phyloP scores from a whole-genome alignment of 108 stramenopile genomes.

The Craspedostauros australis region DNA sequence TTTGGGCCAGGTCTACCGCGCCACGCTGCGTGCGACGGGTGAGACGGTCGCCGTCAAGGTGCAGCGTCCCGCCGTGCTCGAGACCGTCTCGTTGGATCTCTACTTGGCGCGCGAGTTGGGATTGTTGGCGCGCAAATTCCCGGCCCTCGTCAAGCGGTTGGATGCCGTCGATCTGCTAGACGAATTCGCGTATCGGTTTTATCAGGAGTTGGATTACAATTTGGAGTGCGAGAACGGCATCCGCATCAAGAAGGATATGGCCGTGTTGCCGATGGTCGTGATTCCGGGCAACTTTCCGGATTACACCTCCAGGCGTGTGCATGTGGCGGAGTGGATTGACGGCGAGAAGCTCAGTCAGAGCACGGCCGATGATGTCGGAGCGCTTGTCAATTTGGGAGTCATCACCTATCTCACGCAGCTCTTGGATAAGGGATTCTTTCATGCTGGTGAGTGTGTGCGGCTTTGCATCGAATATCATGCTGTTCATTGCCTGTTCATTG shows the following conservation, averaged over 20 bases:
- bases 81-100: slow-evolving; percentile 89
- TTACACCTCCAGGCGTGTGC: slow-evolving; percentile 84
- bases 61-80: slow-evolving; percentile 82
- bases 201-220: slow-evolving; percentile 93
- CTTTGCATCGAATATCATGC: not conserved
- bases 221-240: slow-evolving; percentile 87
- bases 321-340: slow-evolving; percentile 95
- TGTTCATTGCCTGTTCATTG: not conserved
- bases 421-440: slow-evolving; percentile 86
- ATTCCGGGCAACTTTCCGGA: slow-evolving; percentile 86
- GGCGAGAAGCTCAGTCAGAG: slow-evolving; percentile 90
- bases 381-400: slow-evolving; percentile 90
- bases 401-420: slow-evolving; percentile 92
- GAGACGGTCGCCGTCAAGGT: slow-evolving; percentile 91
- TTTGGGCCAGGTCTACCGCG: slow-evolving; percentile 90
- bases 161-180: slow-evolving; percentile 88
- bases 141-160: slow-evolving; percentile 56
- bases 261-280: slow-evolving; percentile 76
- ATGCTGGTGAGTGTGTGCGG: slow-evolving; percentile 50
- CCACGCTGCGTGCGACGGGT: slow-evolving; percentile 60
- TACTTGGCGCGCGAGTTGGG: slow-evolving; percentile 85
- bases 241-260: slow-evolving; percentile 79
- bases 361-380: slow-evolving; percentile 88
- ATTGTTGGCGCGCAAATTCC: slow-evolving; percentile 64
- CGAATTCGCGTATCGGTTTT: slow-evolving; percentile 90